Evolutionary conservation across 2,329 filamentous ascomycete species (phyloP).

Genomic region (Coniochaeta prunicola): DNA sequence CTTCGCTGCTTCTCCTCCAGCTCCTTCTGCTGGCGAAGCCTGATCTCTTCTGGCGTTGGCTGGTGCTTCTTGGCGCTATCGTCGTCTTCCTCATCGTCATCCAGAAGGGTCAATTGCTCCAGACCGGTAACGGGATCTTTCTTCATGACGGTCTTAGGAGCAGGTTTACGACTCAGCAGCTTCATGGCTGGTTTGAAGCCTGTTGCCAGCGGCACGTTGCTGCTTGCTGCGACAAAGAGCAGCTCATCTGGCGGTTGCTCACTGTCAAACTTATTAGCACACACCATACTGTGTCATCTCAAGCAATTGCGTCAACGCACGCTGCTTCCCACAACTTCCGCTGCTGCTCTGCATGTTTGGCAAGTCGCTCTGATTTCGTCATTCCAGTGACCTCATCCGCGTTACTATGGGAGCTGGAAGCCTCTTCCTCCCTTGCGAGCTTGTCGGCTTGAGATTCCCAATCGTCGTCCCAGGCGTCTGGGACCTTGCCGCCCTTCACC

Average conservation of each 20-base stretch:
- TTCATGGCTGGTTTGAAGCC: slow-evolving; percentile 77
- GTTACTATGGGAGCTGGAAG: neutral
- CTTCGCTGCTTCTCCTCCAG: slow-evolving; percentile 83
- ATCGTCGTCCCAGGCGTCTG: slow-evolving; percentile 85
- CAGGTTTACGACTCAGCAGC: slow-evolving; percentile 76
- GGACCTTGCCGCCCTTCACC: slow-evolving; percentile 43
- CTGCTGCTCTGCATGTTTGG: slow-evolving; percentile 76
- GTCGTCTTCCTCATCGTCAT: slow-evolving; percentile 58
- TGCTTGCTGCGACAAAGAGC: slow-evolving; percentile 59
- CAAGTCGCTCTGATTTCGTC: slow-evolving; percentile 69
- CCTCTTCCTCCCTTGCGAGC: slow-evolving; percentile 27
- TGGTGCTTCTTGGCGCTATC: slow-evolving; percentile 55
- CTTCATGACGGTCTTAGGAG: slow-evolving; percentile 49
- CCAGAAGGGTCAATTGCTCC: slow-evolving; percentile 34
- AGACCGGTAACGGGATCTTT: slow-evolving; percentile 46
- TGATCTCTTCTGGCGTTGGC: slow-evolving; percentile 68
- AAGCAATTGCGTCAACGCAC: slow-evolving; percentile 39
- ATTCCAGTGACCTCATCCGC: slow-evolving; percentile 32
- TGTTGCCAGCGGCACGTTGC: slow-evolving; percentile 51
- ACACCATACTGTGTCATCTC: neutral
- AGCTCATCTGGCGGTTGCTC: slow-evolving; percentile 64
- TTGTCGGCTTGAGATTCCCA: slow-evolving; percentile 76
- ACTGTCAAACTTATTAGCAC: slow-evolving; percentile 29
- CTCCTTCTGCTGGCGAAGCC: slow-evolving; percentile 69
- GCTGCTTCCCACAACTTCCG: slow-evolving; percentile 84